Base-by-base conservation (phyloP, 208 protist genomes). In the Acanthamoeba lenticulata region DNA sequence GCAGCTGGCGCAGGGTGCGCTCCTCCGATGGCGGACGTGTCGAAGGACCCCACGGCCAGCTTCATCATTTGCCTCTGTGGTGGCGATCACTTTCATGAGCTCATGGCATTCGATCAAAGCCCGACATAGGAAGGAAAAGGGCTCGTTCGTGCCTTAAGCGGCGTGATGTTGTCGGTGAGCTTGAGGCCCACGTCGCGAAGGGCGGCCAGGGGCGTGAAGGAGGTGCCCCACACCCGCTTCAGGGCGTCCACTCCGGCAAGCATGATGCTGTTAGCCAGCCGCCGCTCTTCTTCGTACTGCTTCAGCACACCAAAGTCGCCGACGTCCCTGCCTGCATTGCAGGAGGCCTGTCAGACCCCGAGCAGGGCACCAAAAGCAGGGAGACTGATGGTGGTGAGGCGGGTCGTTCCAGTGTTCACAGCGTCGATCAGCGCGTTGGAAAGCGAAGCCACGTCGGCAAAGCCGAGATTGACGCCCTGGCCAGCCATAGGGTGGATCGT, bases 401-500 rank as follows among this genome's bases (percentile, higher is more conserved):
- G 45, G 15, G 45, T 52, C 45, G 19, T 60, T 38, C 77, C 77
- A 7, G 77, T 57, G 2, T 86, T 11, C 4, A 86, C 77, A 52
- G 77, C 77, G 42, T 86, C 42, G 32, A 55, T 55, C 1, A 86
- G 19, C 1, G 77, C 11, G 38, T 86, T 86, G 38, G 42, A 52
- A 24, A 86, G 42, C n/a, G 42, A 57, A 24, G 45, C 77, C 38
- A 92, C 95, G 95, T 98, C 97, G 95, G 98, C 98, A 62, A 99
- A 95, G 42, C 98, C 98, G 52, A 98, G 96, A 95, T 99, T 99
- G 60, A 98, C 96, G 0, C 98, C 98, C 93, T 99, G 98, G 0
- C 98, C 98, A 6, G 98, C 98, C 42, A 99, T 98, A 24, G 98
- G 98, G 95, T 98, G 98, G 90, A 99, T 98, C 21, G 97, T 95